These are phyloP conservation scores for Fusarium virguliforme DNA, from an alignment of 2,329 filamentous ascomycete species.

Conservation along the genomic window DNA sequence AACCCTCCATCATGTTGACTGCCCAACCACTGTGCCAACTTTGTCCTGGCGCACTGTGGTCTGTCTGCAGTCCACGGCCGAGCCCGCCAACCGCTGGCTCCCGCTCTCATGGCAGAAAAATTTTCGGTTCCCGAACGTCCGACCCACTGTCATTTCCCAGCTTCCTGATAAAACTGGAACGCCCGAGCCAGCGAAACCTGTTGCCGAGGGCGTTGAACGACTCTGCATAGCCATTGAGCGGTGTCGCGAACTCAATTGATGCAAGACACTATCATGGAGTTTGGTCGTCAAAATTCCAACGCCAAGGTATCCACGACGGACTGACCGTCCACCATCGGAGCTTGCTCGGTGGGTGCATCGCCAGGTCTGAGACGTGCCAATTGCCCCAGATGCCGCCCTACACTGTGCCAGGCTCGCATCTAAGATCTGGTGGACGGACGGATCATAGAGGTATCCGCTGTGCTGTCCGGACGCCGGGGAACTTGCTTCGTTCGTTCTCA, in stretches of 20 bases:
- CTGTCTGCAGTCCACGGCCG: slow-evolving; percentile 16
- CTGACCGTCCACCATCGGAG: slow-evolving; percentile 18
- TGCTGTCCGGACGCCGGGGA: slow-evolving; percentile 26
- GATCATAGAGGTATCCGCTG: slow-evolving; percentile 34
- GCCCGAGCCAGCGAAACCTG: not conserved
- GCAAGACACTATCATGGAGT: slow-evolving; percentile 5
- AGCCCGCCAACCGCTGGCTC: slow-evolving; percentile 14
- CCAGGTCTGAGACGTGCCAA: slow-evolving; percentile 25
- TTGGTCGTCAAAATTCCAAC: slow-evolving; percentile 3
- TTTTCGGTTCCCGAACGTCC: slow-evolving; percentile 41
- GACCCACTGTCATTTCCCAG: slow-evolving; percentile 43
- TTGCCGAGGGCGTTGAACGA: not conserved
- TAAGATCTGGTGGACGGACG: slow-evolving; percentile 32
- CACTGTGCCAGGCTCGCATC: slow-evolving; percentile 37
- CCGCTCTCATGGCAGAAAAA: slow-evolving; percentile 34
- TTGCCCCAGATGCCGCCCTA: slow-evolving; percentile 4
- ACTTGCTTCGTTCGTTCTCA: slow-evolving; percentile 24
- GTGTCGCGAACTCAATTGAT: slow-evolving; percentile 16
- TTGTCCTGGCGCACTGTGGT: slow-evolving; percentile 39
- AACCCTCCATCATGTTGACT: slow-evolving; percentile 7
- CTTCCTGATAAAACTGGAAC: slow-evolving; percentile 25
- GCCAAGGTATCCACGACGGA: slow-evolving; percentile 1
- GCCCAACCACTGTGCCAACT: slow-evolving; percentile 21
- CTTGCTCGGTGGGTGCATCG: slow-evolving; percentile 27
- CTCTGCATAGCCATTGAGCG: not conserved